Evolutionary conservation across 306 rosid genomes (phyloP).

Genomic region (Cicer yamashitae): DNA sequence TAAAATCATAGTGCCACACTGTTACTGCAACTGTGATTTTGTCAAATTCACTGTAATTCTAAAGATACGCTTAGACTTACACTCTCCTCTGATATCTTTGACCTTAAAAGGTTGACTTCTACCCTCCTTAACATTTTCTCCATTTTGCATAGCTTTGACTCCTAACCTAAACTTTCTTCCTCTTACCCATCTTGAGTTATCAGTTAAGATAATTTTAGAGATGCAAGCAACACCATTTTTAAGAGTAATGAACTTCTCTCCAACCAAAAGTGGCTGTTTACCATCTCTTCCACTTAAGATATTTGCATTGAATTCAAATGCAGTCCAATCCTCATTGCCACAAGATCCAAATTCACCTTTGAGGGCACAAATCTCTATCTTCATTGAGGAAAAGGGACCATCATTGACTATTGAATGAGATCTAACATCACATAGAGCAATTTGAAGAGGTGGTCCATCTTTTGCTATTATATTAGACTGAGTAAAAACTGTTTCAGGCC

Average conservation of each 20-base stretch:
- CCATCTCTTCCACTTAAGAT: constrained; percentile 57
- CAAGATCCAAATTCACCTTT: constrained; percentile 56
- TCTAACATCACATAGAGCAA: constrained; percentile 55
- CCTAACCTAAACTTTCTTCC: constrained; percentile 64
- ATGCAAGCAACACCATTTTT: constrained; percentile 54
- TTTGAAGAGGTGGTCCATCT: constrained; percentile 39
- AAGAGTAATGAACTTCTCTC: constrained; percentile 50
- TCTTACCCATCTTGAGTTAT: constrained; percentile 74
- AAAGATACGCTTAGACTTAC: constrained; percentile 46
- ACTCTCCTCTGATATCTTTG: constrained; percentile 69
- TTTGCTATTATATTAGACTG: constrained; percentile 43
- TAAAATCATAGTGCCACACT: too few relatives aligned
- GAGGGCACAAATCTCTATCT: constrained; percentile 56
- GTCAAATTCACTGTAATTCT: too few relatives aligned
- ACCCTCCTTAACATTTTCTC: constrained; percentile 57
- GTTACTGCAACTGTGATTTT: too few relatives aligned
- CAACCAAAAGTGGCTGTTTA: constrained; percentile 59
- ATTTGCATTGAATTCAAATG: constrained; percentile 52
- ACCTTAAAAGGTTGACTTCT: constrained; percentile 63
- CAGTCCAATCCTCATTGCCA: constrained; percentile 63
- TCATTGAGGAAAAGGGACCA: constrained; percentile 57
- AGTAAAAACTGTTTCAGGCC: constrained; percentile 53
- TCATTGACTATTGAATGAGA: constrained; percentile 45
- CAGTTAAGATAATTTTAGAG: constrained; percentile 46
- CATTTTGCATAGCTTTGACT: constrained; percentile 48